These are phyloP conservation scores for Psilocybe azurescens DNA, from an alignment of 768 basidiomycete species.

Conservation along the genomic window DNA sequence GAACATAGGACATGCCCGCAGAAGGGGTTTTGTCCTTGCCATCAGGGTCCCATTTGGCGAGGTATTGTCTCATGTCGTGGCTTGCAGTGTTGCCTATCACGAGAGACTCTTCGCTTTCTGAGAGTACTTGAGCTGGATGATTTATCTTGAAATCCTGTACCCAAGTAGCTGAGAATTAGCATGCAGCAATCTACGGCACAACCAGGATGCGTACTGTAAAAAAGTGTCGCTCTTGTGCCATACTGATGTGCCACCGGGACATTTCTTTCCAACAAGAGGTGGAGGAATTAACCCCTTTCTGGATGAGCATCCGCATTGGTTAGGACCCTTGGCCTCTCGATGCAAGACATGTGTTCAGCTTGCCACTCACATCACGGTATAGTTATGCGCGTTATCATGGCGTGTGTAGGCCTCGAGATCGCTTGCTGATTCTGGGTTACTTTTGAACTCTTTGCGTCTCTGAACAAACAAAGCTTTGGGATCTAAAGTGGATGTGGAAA, in stretches of 20 bases:
- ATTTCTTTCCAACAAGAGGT: constrained; percentile 3
- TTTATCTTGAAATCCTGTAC: too few relatives aligned
- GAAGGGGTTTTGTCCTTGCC: constrained; percentile 14
- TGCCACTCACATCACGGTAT: constrained; percentile 12
- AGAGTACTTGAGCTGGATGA: too few relatives aligned
- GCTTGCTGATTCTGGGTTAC: not conserved
- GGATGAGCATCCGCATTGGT: not conserved
- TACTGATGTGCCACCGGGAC: not conserved
- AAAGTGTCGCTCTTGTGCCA: constrained; percentile 16
- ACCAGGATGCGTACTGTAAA: too few relatives aligned
- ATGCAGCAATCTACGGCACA: too few relatives aligned
- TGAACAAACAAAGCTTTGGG: constrained; percentile 3
- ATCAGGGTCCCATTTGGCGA: constrained; percentile 18
- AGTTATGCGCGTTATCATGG: constrained; percentile 8
- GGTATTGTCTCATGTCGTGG: too few relatives aligned
- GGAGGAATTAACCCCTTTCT: constrained; percentile 16
- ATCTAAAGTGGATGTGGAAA: not conserved
- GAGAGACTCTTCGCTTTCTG: too few relatives aligned
- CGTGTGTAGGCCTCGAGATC: constrained; percentile 12
- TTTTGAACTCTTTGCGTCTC: constrained; percentile 6
- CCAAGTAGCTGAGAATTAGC: too few relatives aligned
- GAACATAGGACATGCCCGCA: constrained; percentile 17
- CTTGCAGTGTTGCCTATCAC: too few relatives aligned
- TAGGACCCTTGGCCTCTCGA: not conserved
- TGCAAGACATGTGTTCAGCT: not conserved